These are phyloP conservation scores for Sarcomyxa edulis DNA, from an alignment of 768 basidiomycete genomes.

Conservation along the genomic window DNA sequence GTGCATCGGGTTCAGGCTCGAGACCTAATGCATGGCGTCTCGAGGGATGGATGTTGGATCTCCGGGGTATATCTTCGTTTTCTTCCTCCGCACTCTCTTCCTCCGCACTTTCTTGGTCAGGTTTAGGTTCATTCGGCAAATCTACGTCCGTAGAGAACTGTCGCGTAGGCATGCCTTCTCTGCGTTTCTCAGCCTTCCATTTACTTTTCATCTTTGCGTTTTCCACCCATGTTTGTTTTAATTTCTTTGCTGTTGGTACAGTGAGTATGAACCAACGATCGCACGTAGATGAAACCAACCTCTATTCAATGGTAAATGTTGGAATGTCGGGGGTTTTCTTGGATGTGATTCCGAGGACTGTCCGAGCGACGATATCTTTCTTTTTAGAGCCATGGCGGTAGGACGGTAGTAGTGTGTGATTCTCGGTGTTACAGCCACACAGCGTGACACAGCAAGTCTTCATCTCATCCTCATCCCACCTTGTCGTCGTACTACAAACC, in stretches of 20 bases:
- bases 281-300: constrained; percentile 34
- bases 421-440: too few relatives aligned
- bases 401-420: not conserved
- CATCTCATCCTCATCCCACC: constrained; percentile 18
- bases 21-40: too few relatives aligned
- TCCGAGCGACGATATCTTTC: too few relatives aligned
- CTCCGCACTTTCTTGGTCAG: constrained; percentile 9
- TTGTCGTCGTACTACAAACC: constrained; percentile 24
- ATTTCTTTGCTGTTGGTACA: constrained; percentile 55
- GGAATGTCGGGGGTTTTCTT: constrained; percentile 70
- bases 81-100: constrained; percentile 7
- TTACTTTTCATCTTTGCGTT: constrained; percentile 71
- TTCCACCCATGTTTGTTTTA: constrained; percentile 79
- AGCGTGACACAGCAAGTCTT: constrained; percentile 13
- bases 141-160: too few relatives aligned
- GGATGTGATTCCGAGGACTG: too few relatives aligned
- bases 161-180: constrained; percentile 22
- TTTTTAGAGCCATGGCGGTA: constrained; percentile 15
- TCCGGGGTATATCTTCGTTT: too few relatives aligned
- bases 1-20: constrained; percentile 1
- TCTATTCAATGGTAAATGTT: constrained; percentile 55
- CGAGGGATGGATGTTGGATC: too few relatives aligned
- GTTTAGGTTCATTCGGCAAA: constrained; percentile 7
- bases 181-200: constrained; percentile 71
- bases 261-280: constrained; percentile 5